phyloP scores from a whole-genome alignment of 768 basidiomycete species.

The Auriscalpium microsporum region DNA sequence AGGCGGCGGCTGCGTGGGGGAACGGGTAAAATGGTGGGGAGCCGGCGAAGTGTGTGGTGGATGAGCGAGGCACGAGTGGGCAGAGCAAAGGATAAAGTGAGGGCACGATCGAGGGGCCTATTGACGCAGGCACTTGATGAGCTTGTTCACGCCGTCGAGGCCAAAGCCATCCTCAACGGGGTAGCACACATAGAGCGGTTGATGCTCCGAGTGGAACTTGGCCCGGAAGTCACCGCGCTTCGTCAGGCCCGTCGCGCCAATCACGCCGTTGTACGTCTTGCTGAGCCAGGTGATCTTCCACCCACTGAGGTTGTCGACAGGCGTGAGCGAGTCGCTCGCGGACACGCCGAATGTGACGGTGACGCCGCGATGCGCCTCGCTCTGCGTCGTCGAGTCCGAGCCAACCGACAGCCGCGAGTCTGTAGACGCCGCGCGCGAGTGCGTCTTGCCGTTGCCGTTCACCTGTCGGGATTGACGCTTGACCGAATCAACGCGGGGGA shows the following conservation, averaged over 20 bases:
- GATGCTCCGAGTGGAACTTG: slow-evolving; percentile 36
- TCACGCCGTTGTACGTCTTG: slow-evolving; percentile 35
- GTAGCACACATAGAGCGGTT: slow-evolving; percentile 44
- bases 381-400: slow-evolving; percentile 9
- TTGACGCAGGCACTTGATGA: slow-evolving; percentile 26
- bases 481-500: too few relatives aligned
- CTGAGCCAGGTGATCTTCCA: slow-evolving; percentile 38
- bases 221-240: slow-evolving; percentile 39
- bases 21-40: too few relatives aligned
- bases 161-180: slow-evolving; percentile 38
- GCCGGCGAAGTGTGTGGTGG: too few relatives aligned
- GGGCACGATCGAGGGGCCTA: background rate
- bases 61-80: too few relatives aligned
- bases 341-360: slow-evolving; percentile 42
- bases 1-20: too few relatives aligned
- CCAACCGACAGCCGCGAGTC: background rate
- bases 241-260: slow-evolving; percentile 30
- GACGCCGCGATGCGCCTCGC: slow-evolving; percentile 19
- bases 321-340: slow-evolving; percentile 32
- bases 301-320: slow-evolving; percentile 36
- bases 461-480: too few relatives aligned
- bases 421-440: background rate
- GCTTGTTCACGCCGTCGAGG: slow-evolving; percentile 34
- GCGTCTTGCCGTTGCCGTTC: background rate
- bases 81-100: too few relatives aligned